A percentile compares a stretch with the other conserved stretches of the same genome.
Evolutionary conservation across 345 rosid genomes (phyloP).

Genomic region (Aurinia saxatilis): DNA sequence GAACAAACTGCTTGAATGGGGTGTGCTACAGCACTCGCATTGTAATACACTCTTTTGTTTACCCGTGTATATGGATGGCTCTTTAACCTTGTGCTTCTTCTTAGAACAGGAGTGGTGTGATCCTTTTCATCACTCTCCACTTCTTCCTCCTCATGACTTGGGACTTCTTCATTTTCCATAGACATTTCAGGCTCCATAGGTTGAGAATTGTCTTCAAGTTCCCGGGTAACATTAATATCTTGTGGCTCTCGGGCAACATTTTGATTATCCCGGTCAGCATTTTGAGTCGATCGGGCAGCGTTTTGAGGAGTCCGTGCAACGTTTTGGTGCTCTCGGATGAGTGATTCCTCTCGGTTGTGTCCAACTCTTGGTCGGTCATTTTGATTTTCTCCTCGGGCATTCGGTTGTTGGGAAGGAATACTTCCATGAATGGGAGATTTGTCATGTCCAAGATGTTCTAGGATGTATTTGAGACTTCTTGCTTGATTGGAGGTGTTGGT

Average conservation of each 20-base stretch:
- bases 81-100: neutral
- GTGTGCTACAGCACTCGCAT: neutral
- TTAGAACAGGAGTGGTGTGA: neutral
- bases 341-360: too few species aligned
- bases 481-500: neutral
- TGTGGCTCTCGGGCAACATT: too few species aligned
- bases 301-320: too few species aligned
- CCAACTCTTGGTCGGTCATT: too few species aligned
- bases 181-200: too few species aligned
- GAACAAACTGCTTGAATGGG: neutral
- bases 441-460: neutral
- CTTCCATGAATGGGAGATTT: neutral
- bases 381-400: neutral
- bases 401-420: neutral
- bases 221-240: too few species aligned
- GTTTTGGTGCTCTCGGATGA: too few species aligned
- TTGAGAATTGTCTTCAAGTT: too few species aligned
- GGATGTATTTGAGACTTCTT: neutral
- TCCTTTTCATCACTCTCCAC: neutral
- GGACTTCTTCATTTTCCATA: neutral
- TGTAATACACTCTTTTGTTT: neutral
- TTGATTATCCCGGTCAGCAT: too few species aligned
- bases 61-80: neutral
- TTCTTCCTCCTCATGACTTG: neutral
- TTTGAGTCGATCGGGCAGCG: too few species aligned